Evolutionary conservation across 2,329 filamentous ascomycete genomes (phyloP).

Genomic region (Teratosphaeria epicoccoides): DNA sequence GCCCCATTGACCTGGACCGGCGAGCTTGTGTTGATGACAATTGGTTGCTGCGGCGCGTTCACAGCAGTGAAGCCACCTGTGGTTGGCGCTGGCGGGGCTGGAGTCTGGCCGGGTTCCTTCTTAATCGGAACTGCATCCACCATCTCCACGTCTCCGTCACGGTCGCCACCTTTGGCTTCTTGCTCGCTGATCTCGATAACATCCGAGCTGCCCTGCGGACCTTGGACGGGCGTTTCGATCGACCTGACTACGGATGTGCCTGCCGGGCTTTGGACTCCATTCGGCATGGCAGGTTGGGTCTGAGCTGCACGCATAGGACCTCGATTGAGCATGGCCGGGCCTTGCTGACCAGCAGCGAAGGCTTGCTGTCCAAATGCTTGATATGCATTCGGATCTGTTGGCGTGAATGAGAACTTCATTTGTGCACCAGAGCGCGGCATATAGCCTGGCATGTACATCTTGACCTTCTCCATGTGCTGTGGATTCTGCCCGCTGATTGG

Average conservation of each 20-base stretch:
- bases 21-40: neutral
- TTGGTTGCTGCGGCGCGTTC: slow-evolving; percentile 2
- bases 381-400: slow-evolving; percentile 11
- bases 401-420: slow-evolving; percentile 23
- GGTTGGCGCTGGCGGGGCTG: neutral
- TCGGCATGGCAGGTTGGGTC: neutral
- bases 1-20: neutral
- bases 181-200: neutral
- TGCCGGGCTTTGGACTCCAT: neutral
- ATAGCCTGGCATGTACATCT: slow-evolving; percentile 14
- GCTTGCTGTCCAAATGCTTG: slow-evolving; percentile 13
- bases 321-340: slow-evolving; percentile 7
- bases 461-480: slow-evolving; percentile 10
- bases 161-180: neutral
- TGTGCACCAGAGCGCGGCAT: slow-evolving; percentile 17
- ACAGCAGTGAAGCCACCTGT: slow-evolving; percentile 7
- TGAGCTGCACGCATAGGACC: slow-evolving; percentile 12
- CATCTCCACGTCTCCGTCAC: neutral
- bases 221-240: slow-evolving; percentile 3
- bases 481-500: neutral
- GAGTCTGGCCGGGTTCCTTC: neutral
- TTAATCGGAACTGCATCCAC: slow-evolving; percentile 1
- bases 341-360: slow-evolving; percentile 7
- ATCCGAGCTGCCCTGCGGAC: neutral
- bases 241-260: slow-evolving; percentile 1